Evolutionary conservation across 306 rosid genomes (phyloP).

Genomic region (Vachellia collinsii): DNA sequence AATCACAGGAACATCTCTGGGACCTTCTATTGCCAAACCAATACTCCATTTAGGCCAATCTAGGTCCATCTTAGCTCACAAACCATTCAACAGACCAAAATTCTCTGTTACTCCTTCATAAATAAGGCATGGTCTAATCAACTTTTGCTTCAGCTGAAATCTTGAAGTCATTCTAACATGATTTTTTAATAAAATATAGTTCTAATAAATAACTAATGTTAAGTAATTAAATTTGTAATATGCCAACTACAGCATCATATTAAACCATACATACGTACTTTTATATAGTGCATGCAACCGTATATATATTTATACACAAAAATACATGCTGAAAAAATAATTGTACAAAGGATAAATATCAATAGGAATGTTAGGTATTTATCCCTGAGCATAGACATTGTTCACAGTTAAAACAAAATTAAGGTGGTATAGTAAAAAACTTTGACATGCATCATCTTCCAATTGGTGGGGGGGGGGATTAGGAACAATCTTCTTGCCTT

Average conservation of each 20-base stretch:
- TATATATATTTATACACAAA: neutral
- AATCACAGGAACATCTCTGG: neutral
- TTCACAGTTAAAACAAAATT: neutral
- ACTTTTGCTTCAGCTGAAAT: neutral
- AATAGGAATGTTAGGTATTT: slow-evolving; percentile 15
- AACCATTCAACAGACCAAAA: neutral
- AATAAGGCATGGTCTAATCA: neutral
- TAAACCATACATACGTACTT: neutral
- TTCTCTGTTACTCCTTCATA: neutral
- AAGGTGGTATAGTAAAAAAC: neutral
- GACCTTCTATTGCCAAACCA: neutral
- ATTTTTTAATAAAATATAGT: neutral
- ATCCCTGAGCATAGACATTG: slow-evolving; percentile 26
- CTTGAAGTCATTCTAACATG: neutral
- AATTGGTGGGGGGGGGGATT: neutral
- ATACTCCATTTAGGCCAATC: neutral
- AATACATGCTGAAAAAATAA: neutral
- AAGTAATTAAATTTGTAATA: neutral
- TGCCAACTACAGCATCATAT: neutral
- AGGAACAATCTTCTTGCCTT: slow-evolving; percentile 62
- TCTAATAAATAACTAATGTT: neutral
- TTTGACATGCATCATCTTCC: slow-evolving; percentile 5
- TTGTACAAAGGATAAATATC: neutral
- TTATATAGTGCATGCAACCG: neutral
- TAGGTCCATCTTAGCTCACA: neutral